These are phyloP conservation scores for Cyphellophora attinorum DNA, from an alignment of 2,329 filamentous ascomycete genomes.

Conservation along the genomic window DNA sequence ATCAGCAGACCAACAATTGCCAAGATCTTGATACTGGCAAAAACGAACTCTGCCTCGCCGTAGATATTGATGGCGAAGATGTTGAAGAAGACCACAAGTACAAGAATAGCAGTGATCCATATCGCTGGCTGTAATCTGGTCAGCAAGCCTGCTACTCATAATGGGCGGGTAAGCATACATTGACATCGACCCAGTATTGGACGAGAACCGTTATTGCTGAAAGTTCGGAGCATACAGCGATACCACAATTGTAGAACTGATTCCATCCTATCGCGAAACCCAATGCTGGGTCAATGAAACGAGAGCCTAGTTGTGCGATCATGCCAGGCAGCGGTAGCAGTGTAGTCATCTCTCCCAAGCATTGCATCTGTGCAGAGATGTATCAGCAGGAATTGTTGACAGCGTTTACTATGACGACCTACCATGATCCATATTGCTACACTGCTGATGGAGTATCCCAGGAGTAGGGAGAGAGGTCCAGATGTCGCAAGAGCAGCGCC, in stretches of 20 bases:
- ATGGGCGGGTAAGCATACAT: no score
- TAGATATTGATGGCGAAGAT: slow-evolving; percentile 48
- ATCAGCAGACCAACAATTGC: slow-evolving; percentile 42
- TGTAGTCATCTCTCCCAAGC: slow-evolving; percentile 34
- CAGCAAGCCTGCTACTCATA: slow-evolving; percentile 26
- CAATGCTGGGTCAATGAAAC: slow-evolving; percentile 33
- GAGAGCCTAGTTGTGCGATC: slow-evolving; percentile 29
- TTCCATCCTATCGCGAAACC: slow-evolving; percentile 39
- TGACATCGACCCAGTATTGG: slow-evolving; percentile 55
- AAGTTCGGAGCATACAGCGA: slow-evolving; percentile 43
- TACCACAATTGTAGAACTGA: slow-evolving; percentile 37
- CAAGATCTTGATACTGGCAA: slow-evolving; percentile 41
- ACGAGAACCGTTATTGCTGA: slow-evolving; percentile 56
- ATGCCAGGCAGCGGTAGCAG: slow-evolving; percentile 31
- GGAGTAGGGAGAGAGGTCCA: slow-evolving; percentile 26
- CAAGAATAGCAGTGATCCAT: slow-evolving; percentile 18
- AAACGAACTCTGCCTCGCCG: slow-evolving; percentile 36
- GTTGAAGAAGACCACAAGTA: slow-evolving; percentile 45
- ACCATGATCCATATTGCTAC: slow-evolving; percentile 16
- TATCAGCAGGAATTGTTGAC: no score
- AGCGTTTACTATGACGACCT: no score
- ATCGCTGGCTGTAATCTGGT: slow-evolving; percentile 23
- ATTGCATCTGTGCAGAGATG: no score
- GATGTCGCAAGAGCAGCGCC: slow-evolving; percentile 25
- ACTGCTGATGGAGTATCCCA: slow-evolving; percentile 27